A percentile compares a stretch with the other conserved stretches of the same genome.
These are phyloP conservation scores for Rhexocercosporidium sp. DNA, from an alignment of 2,329 filamentous ascomycete species.

Conservation along the genomic window DNA sequence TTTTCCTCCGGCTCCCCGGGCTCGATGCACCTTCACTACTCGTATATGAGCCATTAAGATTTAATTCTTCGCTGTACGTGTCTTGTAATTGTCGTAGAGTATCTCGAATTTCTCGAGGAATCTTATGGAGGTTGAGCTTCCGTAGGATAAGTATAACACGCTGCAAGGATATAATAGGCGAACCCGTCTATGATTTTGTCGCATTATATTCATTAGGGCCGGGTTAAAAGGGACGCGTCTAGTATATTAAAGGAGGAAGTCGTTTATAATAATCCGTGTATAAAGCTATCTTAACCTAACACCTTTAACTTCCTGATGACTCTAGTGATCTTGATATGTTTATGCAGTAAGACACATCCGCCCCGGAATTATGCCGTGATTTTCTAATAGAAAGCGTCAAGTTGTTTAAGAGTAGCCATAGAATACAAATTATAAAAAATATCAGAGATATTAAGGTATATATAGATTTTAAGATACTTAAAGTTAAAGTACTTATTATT, in stretches of 20 bases:
- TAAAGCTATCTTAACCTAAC: conserved; percentile 24
- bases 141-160: conserved; percentile 30
- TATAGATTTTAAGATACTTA: no score
- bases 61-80: conserved; percentile 23
- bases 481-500: no score
- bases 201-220: conserved; percentile 26
- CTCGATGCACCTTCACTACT: conserved; percentile 29
- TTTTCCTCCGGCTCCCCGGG: conserved; percentile 19
- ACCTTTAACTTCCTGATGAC: conserved; percentile 7
- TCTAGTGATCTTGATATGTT: conserved; percentile 33
- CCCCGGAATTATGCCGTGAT: conserved; percentile 26
- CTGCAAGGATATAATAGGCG: conserved; percentile 29
- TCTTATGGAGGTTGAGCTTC: conserved; percentile 29
- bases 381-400: no score
- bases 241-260: conserved; percentile 28
- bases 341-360: conserved; percentile 32
- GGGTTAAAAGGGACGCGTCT: conserved; percentile 27
- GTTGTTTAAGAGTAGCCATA: no score
- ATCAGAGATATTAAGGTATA: no score
- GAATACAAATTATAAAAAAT: no score
- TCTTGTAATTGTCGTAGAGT: conserved; percentile 31
- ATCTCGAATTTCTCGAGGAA: conserved; percentile 30
- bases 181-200: conserved; percentile 28
- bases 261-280: conserved; percentile 17
- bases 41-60: conserved; percentile 30